Conservation (phyloP, 768 basidiomycete genomes). For the Trichaptum fuscoviolaceum region DNA sequence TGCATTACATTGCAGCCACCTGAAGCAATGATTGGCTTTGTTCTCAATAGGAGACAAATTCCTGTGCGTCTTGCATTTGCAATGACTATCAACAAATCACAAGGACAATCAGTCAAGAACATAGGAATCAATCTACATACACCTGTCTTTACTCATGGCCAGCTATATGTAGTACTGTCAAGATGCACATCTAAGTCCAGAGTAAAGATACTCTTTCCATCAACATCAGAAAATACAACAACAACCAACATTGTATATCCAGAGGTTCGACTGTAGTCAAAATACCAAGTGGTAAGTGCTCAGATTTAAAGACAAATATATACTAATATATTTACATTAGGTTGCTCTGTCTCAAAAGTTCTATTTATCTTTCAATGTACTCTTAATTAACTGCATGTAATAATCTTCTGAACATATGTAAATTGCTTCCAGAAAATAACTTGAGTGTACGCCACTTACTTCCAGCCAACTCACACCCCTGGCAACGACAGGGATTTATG, state of each 20-base stretch:
- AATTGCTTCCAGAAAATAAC: background rate
- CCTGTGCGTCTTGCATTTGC: slow-evolving; percentile 40
- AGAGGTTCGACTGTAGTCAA: slow-evolving; percentile 19
- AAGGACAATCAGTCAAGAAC: slow-evolving; percentile 40
- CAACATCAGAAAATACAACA: slow-evolving; percentile 5
- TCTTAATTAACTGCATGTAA: background rate
- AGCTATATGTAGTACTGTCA: slow-evolving; percentile 41
- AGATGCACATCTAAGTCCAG: slow-evolving; percentile 24
- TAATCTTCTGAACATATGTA: background rate
- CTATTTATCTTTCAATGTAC: background rate
- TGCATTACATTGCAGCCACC: slow-evolving; percentile 30
- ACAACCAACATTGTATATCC: slow-evolving; percentile 28
- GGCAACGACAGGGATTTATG: background rate
- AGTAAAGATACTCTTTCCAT: slow-evolving; percentile 25
- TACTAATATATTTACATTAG: background rate
- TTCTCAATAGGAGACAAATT: slow-evolving; percentile 25
- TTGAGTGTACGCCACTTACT: too few relatives aligned
- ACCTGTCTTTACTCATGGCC: slow-evolving; percentile 38
- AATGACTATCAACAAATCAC: slow-evolving; percentile 44
- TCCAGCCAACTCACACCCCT: background rate
- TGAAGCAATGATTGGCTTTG: slow-evolving; percentile 23
- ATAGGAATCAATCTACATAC: slow-evolving; percentile 36
- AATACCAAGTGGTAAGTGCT: background rate
- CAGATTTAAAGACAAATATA: background rate
- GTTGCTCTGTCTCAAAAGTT: too few relatives aligned